phyloP scores from a whole-genome alignment of 2,329 filamentous ascomycete genomes.

The Apiospora malaysiana region DNA sequence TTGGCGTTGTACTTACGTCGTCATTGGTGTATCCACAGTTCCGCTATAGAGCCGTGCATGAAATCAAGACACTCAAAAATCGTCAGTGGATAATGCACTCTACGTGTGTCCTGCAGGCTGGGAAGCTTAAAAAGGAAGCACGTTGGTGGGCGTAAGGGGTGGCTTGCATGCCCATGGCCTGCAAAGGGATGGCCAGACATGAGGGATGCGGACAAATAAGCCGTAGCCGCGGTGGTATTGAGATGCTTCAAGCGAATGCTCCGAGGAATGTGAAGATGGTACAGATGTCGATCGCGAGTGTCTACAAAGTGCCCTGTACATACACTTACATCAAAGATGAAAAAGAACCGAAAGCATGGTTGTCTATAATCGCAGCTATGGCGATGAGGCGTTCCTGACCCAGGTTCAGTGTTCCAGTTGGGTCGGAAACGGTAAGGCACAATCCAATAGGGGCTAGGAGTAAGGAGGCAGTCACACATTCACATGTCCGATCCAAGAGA shows the following conservation, averaged over 20 bases:
- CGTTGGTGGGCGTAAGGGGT: not conserved
- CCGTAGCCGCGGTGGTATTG: no score
- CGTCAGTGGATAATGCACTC: no score
- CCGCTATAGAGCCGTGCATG: not conserved
- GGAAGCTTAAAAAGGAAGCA: not conserved
- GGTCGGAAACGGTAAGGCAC: not conserved
- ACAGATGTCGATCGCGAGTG: no score
- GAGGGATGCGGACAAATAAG: no score
- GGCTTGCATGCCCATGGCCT: not conserved
- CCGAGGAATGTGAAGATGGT: no score
- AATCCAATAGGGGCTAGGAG: not conserved
- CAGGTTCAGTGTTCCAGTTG: not conserved
- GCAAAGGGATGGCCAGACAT: not conserved
- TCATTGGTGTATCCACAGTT: constrained; percentile 4
- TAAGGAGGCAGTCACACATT: not conserved
- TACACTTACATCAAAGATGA: no score
- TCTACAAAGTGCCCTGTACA: no score
- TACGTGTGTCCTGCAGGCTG: not conserved
- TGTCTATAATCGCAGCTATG: no score
- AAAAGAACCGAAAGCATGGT: no score
- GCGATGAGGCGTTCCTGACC: no score
- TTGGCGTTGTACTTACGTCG: not conserved
- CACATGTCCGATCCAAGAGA: not conserved
- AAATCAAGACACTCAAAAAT: not conserved
- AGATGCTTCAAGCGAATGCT: no score